Evolutionary conservation across 176 grass and related monocot genomes (phyloP).

Genomic region (sorghum (Sorghum bicolor)): Sorghum_bicolor_NCBIv3 NC_012870.2:30498501-30499000

Average conservation of each 20-base stretch:
- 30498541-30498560: background rate
- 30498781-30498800: slow-evolving; percentile 46
- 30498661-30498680: background rate
- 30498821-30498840: slow-evolving; percentile 95
- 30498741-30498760: background rate
- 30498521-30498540: background rate
- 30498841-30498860: slow-evolving; percentile 83
- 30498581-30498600: slow-evolving; percentile 1
- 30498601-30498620: background rate
- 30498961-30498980: background rate
- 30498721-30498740: slow-evolving; percentile 12
- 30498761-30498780: slow-evolving; percentile 44
- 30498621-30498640: background rate
- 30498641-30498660: background rate
- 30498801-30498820: slow-evolving; percentile 75
- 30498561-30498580: background rate
- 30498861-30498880: slow-evolving; percentile 89
- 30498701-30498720: background rate
- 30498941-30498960: slow-evolving; percentile 71
- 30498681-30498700: background rate
- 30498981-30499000: background rate
- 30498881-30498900: slow-evolving; percentile 77
- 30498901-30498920: slow-evolving; percentile 81
- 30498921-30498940: slow-evolving; percentile 86
- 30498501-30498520: background rate